A percentile compares a stretch with the other conserved stretches of the same genome.
phyloP scores from a whole-genome alignment of 2,329 filamentous ascomycete species.

The Neodidymelliopsis sp. region DNA sequence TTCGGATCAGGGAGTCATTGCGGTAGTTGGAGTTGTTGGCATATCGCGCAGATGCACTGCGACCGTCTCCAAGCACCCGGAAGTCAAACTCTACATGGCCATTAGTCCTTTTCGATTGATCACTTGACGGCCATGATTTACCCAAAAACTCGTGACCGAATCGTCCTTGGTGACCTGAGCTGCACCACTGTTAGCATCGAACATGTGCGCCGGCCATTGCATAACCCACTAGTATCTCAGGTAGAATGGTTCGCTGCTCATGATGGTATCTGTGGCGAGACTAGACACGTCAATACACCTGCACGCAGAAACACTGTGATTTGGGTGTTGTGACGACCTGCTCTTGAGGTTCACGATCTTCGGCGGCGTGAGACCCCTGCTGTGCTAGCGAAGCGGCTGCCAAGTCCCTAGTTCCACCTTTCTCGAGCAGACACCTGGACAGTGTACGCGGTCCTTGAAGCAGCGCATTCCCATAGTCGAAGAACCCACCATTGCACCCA shows the following conservation, averaged over 20 bases:
- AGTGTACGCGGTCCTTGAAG: conserved; percentile 37
- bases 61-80: conserved; percentile 87
- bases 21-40: conserved; percentile 99
- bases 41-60: conserved; percentile 92
- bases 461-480: conserved; percentile 26
- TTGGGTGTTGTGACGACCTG: conserved; percentile 11
- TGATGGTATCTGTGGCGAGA: conserved; percentile 56
- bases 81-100: conserved; percentile 87
- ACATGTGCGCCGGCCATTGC: conserved; percentile 19
- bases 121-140: conserved; percentile 51
- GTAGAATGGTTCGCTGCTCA: conserved; percentile 85
- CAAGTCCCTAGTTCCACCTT: conserved; percentile 37
- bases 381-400: conserved; percentile 28
- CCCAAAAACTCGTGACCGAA: conserved; percentile 98
- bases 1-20: conserved; percentile 97
- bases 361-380: conserved; percentile 34
- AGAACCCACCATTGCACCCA: conserved; percentile 29
- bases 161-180: conserved; percentile 95
- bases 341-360: conserved; percentile 30
- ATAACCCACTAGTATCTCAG: conserved; percentile 90
- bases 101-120: conserved; percentile 14
- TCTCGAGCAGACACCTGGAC: conserved; percentile 50
- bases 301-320: conserved; percentile 10
- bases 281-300: not conserved
- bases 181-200: conserved; percentile 52